Evolutionary conservation across 2,329 filamentous ascomycete genomes (phyloP).

Genomic region (Leptographium procerum): DNA sequence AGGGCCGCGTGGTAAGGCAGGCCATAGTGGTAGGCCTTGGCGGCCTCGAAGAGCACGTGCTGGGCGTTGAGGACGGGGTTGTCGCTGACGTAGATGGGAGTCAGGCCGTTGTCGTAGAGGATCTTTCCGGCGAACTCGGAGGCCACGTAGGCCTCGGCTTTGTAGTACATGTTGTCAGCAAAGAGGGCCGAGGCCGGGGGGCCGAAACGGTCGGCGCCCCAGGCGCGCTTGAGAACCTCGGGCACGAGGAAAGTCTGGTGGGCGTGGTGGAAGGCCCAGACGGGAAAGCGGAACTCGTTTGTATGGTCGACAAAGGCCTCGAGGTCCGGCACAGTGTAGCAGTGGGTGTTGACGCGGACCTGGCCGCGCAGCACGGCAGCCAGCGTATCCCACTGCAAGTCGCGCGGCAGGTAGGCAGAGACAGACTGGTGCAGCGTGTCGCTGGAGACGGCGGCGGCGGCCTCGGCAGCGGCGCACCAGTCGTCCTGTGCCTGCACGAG

Average conservation of each 20-base stretch:
- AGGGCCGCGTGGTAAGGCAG: slow-evolving; percentile 50
- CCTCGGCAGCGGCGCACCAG: slow-evolving; percentile 42
- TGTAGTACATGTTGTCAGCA: slow-evolving; percentile 62
- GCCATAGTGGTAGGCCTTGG: slow-evolving; percentile 47
- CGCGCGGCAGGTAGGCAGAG: slow-evolving; percentile 47
- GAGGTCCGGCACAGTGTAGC: slow-evolving; percentile 58
- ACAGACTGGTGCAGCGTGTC: slow-evolving; percentile 34
- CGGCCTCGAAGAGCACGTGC: slow-evolving; percentile 55
- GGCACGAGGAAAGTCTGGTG: slow-evolving; percentile 56
- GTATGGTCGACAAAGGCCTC: slow-evolving; percentile 60
- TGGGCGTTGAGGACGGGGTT: slow-evolving; percentile 61
- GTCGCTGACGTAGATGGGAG: slow-evolving; percentile 57
- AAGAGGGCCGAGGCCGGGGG: slow-evolving; percentile 28
- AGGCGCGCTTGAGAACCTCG: slow-evolving; percentile 48
- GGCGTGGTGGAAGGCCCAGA: slow-evolving; percentile 60
- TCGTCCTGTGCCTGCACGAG: slow-evolving; percentile 52
- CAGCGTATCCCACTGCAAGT: slow-evolving; percentile 52
- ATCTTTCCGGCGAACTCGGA: slow-evolving; percentile 57
- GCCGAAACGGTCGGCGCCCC: slow-evolving; percentile 24
- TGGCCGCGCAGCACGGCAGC: slow-evolving; percentile 53
- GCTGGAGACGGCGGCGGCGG: slow-evolving; percentile 50
- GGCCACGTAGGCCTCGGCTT: slow-evolving; percentile 52
- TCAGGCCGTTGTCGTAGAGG: slow-evolving; percentile 53
- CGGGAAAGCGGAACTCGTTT: slow-evolving; percentile 58
- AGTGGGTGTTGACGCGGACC: slow-evolving; percentile 59